Evolutionary conservation across 2,329 filamentous ascomycete species (phyloP).

Genomic region (Diaporthe vexans): DNA sequence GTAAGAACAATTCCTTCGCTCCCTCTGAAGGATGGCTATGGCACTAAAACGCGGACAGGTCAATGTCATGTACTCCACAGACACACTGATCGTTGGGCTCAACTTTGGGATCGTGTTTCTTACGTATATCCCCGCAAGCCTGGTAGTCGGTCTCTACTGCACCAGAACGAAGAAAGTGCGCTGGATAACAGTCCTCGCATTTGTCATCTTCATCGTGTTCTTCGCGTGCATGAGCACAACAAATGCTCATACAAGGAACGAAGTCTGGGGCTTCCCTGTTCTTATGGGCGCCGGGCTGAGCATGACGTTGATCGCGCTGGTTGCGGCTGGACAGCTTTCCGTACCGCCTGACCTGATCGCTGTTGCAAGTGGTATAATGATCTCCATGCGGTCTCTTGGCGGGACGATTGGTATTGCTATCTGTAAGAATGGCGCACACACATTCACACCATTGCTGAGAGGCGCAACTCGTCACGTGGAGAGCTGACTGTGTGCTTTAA

Average conservation of each 20-base stretch:
- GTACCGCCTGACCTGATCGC: slow-evolving; percentile 54
- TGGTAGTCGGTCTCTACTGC: slow-evolving; percentile 51
- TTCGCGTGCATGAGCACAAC: slow-evolving; percentile 54
- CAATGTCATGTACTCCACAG: slow-evolving; percentile 53
- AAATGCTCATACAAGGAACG: slow-evolving; percentile 43
- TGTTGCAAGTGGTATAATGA: slow-evolving; percentile 51
- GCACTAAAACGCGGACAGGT: slow-evolving; percentile 35
- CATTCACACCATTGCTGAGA: background rate
- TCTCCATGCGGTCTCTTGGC: slow-evolving; percentile 58
- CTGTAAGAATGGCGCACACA: slow-evolving; percentile 38
- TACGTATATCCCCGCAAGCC: slow-evolving; percentile 48
- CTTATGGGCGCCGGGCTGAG: slow-evolving; percentile 54
- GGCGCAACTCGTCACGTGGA: background rate
- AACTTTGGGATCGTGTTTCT: slow-evolving; percentile 54
- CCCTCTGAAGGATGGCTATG: too few species aligned
- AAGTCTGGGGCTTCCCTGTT: slow-evolving; percentile 55
- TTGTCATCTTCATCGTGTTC: slow-evolving; percentile 50
- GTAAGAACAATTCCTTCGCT: background rate
- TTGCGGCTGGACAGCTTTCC: slow-evolving; percentile 56
- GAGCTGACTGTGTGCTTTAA: slow-evolving; percentile 27
- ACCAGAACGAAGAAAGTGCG: slow-evolving; percentile 47
- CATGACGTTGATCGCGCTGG: slow-evolving; percentile 52
- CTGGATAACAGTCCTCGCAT: slow-evolving; percentile 47
- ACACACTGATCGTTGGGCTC: slow-evolving; percentile 50
- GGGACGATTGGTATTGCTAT: slow-evolving; percentile 64